A percentile compares a stretch with the other conserved stretches of the same genome.
Evolutionary conservation across 1,284 basidiomycete genomes (phyloP).

Genomic region (Trichosporon sp.): DNA sequence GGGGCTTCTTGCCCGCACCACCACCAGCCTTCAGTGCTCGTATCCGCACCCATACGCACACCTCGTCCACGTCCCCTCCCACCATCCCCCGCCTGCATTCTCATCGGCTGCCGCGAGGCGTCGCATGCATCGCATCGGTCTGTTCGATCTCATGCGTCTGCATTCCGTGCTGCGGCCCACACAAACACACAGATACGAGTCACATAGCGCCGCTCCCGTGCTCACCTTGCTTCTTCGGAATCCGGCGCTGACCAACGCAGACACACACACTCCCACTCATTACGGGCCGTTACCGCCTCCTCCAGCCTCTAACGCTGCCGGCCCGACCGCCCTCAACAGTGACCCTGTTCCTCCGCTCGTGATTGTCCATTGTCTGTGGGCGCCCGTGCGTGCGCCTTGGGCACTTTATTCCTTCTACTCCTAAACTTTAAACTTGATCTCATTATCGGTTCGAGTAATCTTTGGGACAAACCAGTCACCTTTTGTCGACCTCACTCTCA

Average conservation of each 20-base stretch:
- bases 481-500: not conserved
- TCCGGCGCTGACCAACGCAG: conserved; percentile 3
- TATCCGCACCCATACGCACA: not conserved
- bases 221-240: conserved; percentile 14
- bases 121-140: not conserved
- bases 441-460: conserved; percentile 14
- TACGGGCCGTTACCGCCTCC: not conserved
- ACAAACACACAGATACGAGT: not conserved
- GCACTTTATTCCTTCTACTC: conserved; percentile 8
- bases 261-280: not conserved
- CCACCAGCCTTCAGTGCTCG: not conserved
- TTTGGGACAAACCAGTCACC: conserved; percentile 11
- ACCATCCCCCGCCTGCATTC: not conserved
- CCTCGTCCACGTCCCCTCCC: not conserved
- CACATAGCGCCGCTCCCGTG: conserved; percentile 5
- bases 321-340: not conserved
- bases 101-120: not conserved
- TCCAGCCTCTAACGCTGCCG: not conserved
- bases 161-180: conserved; percentile 1
- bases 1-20: not conserved
- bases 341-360: not conserved
- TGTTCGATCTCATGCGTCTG: not conserved
- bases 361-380: conserved; percentile 10
- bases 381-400: conserved; percentile 16
- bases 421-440: conserved; percentile 14